These are phyloP conservation scores for Tarenaya hassleriana DNA, from an alignment of 345 rosid species.

Conservation along the genomic window DNA sequence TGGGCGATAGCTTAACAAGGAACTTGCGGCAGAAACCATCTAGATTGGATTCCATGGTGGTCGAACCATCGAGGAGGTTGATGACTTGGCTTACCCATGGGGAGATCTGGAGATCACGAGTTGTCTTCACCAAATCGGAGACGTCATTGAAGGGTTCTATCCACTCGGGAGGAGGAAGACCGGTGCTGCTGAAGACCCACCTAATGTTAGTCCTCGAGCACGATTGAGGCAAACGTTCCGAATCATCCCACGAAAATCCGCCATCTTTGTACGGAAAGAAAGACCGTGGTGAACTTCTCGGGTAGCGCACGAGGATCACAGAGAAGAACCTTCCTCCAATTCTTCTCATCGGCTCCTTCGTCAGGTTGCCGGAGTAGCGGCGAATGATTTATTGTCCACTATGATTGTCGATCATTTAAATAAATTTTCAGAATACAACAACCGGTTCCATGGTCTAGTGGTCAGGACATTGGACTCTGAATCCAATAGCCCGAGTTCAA, in stretches of 20 bases:
- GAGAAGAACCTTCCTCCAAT: slow-evolving; percentile 21
- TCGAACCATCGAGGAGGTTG: slow-evolving; percentile 58
- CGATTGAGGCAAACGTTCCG: slow-evolving; percentile 16
- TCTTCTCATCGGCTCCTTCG: slow-evolving; percentile 34
- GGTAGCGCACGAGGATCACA: slow-evolving; percentile 20
- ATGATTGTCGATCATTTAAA: too few species aligned
- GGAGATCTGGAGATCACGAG: slow-evolving; percentile 42
- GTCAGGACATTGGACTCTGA: slow-evolving; percentile 91
- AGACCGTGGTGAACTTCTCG: slow-evolving; percentile 13
- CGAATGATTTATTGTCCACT: too few species aligned
- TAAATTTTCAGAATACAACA: too few species aligned
- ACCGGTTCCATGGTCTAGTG: slow-evolving; percentile 78
- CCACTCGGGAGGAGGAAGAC: slow-evolving; percentile 83
- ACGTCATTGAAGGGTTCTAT: slow-evolving; percentile 68
- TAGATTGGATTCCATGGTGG: slow-evolving; percentile 57
- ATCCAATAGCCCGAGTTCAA: slow-evolving; percentile 95
- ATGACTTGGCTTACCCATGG: slow-evolving; percentile 69
- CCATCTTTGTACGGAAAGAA: slow-evolving; percentile 24
- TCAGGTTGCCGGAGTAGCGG: slow-evolving; percentile 8
- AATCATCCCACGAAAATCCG: slow-evolving; percentile 10
- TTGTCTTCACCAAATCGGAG: slow-evolving; percentile 43
- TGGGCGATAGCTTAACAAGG: slow-evolving; percentile 58
- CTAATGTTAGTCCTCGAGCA: slow-evolving; percentile 29
- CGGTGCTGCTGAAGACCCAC: slow-evolving; percentile 30
- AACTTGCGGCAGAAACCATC: slow-evolving; percentile 50